Evolutionary conservation across 2,329 filamentous ascomycete species (phyloP).

Genomic region (Epichloe coenophiala): DNA sequence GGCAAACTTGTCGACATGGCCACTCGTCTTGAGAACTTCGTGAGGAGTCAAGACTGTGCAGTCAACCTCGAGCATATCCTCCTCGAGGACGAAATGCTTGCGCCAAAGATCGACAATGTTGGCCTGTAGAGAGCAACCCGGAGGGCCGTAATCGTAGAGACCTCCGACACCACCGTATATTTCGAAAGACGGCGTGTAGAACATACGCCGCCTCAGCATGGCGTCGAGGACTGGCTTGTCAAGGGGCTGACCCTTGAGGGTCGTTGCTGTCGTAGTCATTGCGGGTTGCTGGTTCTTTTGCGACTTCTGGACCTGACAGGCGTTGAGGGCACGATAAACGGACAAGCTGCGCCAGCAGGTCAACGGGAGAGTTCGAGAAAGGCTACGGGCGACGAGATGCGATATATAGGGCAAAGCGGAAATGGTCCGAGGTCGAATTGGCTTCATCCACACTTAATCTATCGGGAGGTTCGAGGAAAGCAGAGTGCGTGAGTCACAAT

Average conservation of each 20-base stretch:
- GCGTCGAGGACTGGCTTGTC: slow-evolving; percentile 72
- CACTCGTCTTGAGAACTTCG: slow-evolving; percentile 86
- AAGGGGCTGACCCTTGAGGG: slow-evolving; percentile 79
- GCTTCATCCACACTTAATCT: slow-evolving; percentile 16
- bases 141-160: slow-evolving; percentile 87
- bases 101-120: slow-evolving; percentile 83
- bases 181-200: slow-evolving; percentile 93
- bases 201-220: slow-evolving; percentile 75
- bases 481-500: slow-evolving; percentile 15
- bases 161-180: slow-evolving; percentile 84
- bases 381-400: slow-evolving; percentile 2
- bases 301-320: slow-evolving; percentile 15
- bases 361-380: slow-evolving; percentile 9
- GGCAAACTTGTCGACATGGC: slow-evolving; percentile 95
- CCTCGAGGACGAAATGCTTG: slow-evolving; percentile 84
- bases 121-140: slow-evolving; percentile 72
- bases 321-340: slow-evolving; percentile 16
- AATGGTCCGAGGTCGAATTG: slow-evolving; percentile 10
- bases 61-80: slow-evolving; percentile 92
- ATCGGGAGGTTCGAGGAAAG: slow-evolving; percentile 6
- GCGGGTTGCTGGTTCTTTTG: slow-evolving; percentile 11
- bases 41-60: slow-evolving; percentile 89
- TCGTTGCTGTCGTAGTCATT: slow-evolving; percentile 49
- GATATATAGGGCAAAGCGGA: slow-evolving; percentile 5
- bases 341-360: slow-evolving; percentile 15